Evolutionary conservation across 306 rosid genomes (phyloP), one percentile per base, ranked within the genome.

Genomic region (Pueraria montana): DNA sequence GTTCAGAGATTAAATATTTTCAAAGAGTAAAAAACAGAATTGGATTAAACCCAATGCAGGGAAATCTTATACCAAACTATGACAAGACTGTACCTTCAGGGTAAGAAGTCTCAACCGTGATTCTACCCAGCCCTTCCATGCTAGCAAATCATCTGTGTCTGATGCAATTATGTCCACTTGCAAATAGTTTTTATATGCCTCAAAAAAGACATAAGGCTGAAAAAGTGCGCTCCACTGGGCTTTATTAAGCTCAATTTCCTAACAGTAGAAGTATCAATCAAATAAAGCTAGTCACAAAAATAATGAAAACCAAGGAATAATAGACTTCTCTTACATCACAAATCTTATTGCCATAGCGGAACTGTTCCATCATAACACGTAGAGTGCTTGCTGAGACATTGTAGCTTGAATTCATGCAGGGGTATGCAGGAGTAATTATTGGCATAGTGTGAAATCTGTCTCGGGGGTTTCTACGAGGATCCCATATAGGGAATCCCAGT

Each of bases 341-440:
- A 69, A 92, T 91, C 83, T 50, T 91, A 88, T 92, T 88, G 82
- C 96, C 99, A 83, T 82, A 78, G 59, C 78, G 67, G 86, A 96
- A 96, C 88, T 96, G 99, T 81, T 96, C 98, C 89, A 83, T 87
- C 93, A 96, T 96, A 82, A 94, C 99, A 78, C 99, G 96, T n/a
- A 94, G 91, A 71, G 99, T 96, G 89, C 99, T 96, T 82, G 89
- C 83, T 1, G 99, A 96, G 69, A 93, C 99, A 87, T 94, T 96
- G 86, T 94, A 96, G 86, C 99, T 96, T 86, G 99, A 96, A 84
- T 96, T 96, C 98, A 96, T 96, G 91, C 99, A 92, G 72, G 99
- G 99, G 90, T 96, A 96, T 48, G 99, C 96, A 50, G 99, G 99
- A 87, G 99, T 96, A 72, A 96, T 94, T 76, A 96, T 96, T 53